Conservation (phyloP, 257 asterid species). For the Solanum etuberosum region DNA sequence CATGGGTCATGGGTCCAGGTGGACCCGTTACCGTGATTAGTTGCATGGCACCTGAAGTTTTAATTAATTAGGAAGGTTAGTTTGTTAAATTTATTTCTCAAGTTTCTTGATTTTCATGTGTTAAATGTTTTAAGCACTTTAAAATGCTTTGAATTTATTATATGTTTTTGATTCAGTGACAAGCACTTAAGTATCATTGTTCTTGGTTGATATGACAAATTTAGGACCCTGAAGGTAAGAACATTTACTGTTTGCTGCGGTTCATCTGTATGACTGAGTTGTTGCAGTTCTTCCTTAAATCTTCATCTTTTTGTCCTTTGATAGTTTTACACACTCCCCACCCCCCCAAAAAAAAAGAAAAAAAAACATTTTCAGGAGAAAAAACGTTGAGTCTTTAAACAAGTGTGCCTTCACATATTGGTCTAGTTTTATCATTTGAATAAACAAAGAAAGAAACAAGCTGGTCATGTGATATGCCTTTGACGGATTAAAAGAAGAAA, state of each 20-base stretch:
- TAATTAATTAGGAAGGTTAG: not conserved
- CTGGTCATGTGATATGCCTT: not conserved
- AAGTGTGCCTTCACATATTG: not conserved
- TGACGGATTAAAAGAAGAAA: not conserved
- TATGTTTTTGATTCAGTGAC: not conserved
- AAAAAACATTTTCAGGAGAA: not conserved
- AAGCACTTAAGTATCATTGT: not conserved
- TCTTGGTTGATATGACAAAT: not conserved
- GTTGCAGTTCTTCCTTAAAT: not conserved
- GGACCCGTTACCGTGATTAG: not conserved
- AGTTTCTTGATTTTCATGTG: not conserved
- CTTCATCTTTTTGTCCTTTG: not conserved
- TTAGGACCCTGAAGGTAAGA: not conserved
- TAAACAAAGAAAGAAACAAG: not conserved
- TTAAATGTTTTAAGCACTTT: not conserved
- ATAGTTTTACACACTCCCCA: not conserved
- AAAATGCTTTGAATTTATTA: not conserved
- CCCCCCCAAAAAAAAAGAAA: not conserved
- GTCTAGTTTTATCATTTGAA: not conserved
- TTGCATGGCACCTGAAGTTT: constrained; percentile 1
- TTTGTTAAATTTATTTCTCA: not conserved
- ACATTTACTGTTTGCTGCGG: not conserved
- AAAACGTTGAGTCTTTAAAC: not conserved
- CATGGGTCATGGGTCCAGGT: not conserved
- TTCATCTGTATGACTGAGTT: not conserved